Conservation (phyloP, 1,284 basidiomycete genomes). For the Apiotrichum mycotoxinovorans region DNA sequence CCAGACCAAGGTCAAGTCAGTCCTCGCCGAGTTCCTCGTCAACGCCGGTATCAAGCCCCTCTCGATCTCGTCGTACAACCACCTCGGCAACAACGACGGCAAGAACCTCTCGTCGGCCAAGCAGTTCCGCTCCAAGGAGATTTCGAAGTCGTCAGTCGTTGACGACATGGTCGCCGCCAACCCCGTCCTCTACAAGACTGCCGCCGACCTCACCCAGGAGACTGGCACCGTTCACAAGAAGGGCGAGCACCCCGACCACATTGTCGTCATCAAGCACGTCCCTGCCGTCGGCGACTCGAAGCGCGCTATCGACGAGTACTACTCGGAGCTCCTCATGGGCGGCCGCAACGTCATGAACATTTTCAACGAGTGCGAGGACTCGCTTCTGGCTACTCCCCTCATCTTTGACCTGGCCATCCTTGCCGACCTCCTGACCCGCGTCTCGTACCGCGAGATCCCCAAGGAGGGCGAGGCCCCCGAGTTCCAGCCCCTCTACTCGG, state of each 20-base stretch:
- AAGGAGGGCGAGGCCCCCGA: conserved; percentile 51
- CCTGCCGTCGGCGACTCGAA: conserved; percentile 87
- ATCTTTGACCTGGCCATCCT: conserved; percentile 93
- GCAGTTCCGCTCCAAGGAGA: conserved; percentile 98
- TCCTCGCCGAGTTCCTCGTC: conserved; percentile 95
- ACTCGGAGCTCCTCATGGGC: conserved; percentile 72
- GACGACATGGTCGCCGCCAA: conserved; percentile 97
- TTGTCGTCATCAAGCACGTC: conserved; percentile 88
- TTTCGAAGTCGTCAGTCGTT: conserved; percentile 92
- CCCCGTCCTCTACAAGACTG: conserved; percentile 74
- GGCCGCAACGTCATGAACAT: conserved; percentile 61
- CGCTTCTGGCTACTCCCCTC: conserved; percentile 89
- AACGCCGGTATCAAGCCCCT: conserved; percentile 98
- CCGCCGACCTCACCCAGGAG: conserved; percentile 41
- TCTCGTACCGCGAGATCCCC: conserved; percentile 71
- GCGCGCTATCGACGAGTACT: conserved; percentile 97
- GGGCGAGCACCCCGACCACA: conserved; percentile 82
- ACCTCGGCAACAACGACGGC: conserved; percentile 97
- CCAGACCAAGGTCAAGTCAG: conserved; percentile 91
- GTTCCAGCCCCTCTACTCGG: conserved; percentile 77
- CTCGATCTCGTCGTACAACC: conserved; percentile 96
- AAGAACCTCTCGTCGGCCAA: conserved; percentile 85
- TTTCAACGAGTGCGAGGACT: conserved; percentile 98
- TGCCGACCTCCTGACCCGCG: conserved; percentile 88
- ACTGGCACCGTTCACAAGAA: conserved; percentile 60